These are phyloP conservation scores for Melampsora larici-populina DNA, from an alignment of 1,284 basidiomycete species.

Conservation along the genomic window DNA sequence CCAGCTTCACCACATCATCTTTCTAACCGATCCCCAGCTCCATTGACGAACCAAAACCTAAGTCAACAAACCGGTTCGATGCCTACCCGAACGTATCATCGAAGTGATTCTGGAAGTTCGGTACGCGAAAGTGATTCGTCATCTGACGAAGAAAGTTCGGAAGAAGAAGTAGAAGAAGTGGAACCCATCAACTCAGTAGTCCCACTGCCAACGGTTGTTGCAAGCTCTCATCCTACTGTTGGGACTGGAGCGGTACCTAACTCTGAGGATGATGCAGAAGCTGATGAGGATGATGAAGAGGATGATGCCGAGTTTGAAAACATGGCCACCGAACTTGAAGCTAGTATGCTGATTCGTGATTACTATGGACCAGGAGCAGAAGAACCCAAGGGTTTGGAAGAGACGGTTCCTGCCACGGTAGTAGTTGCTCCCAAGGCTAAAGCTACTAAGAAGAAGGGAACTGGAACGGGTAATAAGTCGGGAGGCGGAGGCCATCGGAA, in stretches of 20 bases:
- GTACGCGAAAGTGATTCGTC: constrained; percentile 39
- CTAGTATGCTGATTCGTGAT: constrained; percentile 32
- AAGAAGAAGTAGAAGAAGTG: constrained; percentile 22
- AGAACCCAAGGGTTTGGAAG: neutral
- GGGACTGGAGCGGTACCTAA: neutral
- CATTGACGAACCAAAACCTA: constrained; percentile 19
- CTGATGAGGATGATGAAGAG: constrained; percentile 27
- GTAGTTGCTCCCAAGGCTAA: neutral
- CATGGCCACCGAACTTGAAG: constrained; percentile 32
- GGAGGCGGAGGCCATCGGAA: neutral
- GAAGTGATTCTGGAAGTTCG: constrained; percentile 38
- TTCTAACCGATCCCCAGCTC: constrained; percentile 12
- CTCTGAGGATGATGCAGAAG: constrained; percentile 28
- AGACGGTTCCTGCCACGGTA: neutral
- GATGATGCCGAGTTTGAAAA: constrained; percentile 24
- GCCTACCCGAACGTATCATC: constrained; percentile 23
- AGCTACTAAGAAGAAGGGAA: neutral
- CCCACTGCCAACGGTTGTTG: too few relatives aligned
- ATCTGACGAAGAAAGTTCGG: constrained; percentile 1
- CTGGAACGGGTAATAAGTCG: neutral
- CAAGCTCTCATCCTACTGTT: too few relatives aligned
- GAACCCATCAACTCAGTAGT: too few relatives aligned
- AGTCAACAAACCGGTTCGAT: neutral
- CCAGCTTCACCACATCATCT: constrained; percentile 25
- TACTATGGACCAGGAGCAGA: constrained; percentile 7